Base-by-base conservation (phyloP, 345 rosid genomes). In the Carallia pectinifolia region DNA sequence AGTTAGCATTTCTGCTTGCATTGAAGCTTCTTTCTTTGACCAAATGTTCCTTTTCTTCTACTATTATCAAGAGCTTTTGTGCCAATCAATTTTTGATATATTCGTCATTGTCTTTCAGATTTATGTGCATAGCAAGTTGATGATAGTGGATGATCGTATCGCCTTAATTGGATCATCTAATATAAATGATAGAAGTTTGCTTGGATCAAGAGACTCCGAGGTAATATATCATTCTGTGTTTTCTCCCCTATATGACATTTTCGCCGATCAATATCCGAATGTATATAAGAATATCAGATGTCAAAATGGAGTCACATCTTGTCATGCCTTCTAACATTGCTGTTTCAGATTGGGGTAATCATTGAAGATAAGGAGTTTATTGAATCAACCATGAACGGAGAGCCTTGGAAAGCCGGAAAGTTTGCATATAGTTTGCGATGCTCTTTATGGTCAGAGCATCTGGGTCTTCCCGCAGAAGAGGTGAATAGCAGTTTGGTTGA, bases 151-250 rank as follows among this genome's bases (percentile, higher is more conserved):
- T 62, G 98, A 93, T 68, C 83, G 87, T 0, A 62, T 73, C 6
- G 76, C 96, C 54, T 65, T 87, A 74, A 82, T 93, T 0, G 98
- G 98, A 71, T 93, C 98, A 19, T 91, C 97, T 37, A 93, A 93
- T 73, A 85, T 93, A 17, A 93, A 93, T 6, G 98, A 93, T 58
- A 76, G 98, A 77, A 91, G 97, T 76, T 81, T 93, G 80, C 97
- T 93, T 54, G 98, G 98, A 65, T 91, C 98, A 50, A 80, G 98
- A 68, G 98, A 93, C 72, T 91, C 98, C 0, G 98, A 93, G 98
- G 98, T 91, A 87, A 6, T 55, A 18, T 59, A 16, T 18, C 16
- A 2, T 34, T 19, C 17, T 33, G 17, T 34, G 29, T 1, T 52
- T 17, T n/a, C 3, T 5, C 38, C 37, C 36, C 7, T 66, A 1